Evolutionary conservation across 495 filamentous ascomycete species (phyloP), one percentile per base, ranked within the genome.

Genomic region (Talaromyces proteolyticus): DNA sequence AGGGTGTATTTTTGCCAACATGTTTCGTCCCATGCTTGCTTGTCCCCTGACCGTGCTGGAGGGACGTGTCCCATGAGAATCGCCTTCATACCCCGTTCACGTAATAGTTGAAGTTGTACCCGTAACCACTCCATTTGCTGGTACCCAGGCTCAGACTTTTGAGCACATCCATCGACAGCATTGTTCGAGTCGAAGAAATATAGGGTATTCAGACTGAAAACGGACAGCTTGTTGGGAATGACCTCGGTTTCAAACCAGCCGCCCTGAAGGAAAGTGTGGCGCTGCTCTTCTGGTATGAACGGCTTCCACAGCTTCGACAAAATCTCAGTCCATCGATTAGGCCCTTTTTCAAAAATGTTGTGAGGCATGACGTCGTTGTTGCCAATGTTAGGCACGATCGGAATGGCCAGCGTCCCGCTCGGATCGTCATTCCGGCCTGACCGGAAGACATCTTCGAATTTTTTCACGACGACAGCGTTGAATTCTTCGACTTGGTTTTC

Each of bases 1-100:
- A 96, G 71, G 0, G 91, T 86, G 66, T 95, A 99, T 61, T 96
- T 96, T 64, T 95, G 93, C 93, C 94, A 99, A 69, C 93, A 99
- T 0, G 87, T 89, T 69, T 88, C 84, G 52, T 96, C 90, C 93
- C 93, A 98, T 55, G 78, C 80, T 50, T 73, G 74, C 74, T 98
- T 98, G 58, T 79, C 81, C 1, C 84, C 77, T 0, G 89, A 89
- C 57, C 90, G 76, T 1, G 91, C 91, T 0, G 93, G 93, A 7
- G 94, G 89, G 18, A 97, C 90, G 71, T 99, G 93, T 0, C 94
- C 94, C 49, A 84, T 93, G 38, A 99, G 65, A 38, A 99, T 95
- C 5, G 87, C 93, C 65, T 99, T 97, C 85, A 96, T 89, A 29
- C 88, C 84, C 21, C 90, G 81, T 40, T 82, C 67, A 8, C 93